A percentile compares a stretch with the other conserved stretches of the same genome.
These are phyloP conservation scores for Blastobotrys americana DNA, from an alignment of 805 yeast species.

Conservation along the genomic window DNA sequence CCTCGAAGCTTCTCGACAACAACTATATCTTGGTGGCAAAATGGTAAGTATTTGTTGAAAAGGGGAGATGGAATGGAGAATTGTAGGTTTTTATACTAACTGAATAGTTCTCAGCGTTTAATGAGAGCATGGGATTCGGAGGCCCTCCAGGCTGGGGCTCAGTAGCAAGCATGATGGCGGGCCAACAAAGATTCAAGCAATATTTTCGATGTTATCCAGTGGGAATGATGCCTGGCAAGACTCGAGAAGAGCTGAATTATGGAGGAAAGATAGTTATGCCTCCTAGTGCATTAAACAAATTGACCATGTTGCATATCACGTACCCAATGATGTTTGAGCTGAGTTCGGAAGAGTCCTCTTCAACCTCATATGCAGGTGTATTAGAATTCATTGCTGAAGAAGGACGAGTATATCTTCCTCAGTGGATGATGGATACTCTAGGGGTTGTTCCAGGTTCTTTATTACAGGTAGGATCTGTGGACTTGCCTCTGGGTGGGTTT, in stretches of 20 bases:
- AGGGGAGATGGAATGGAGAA: no score
- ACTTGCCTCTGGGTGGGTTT: constrained; percentile 77
- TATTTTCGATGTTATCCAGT: constrained; percentile 90
- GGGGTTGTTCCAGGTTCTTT: constrained; percentile 71
- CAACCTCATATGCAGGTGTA: constrained; percentile 83
- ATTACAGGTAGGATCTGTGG: constrained; percentile 60
- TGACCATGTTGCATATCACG: constrained; percentile 81
- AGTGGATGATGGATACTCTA: constrained; percentile 90
- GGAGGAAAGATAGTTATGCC: constrained; percentile 97
- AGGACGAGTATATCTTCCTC: constrained; percentile 90
- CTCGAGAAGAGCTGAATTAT: constrained; percentile 63
- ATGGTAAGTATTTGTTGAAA: no score
- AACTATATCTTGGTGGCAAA: no score
- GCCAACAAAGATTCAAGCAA: constrained; percentile 58
- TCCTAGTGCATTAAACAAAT: constrained; percentile 79
- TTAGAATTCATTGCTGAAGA: constrained; percentile 95
- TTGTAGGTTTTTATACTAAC: no score
- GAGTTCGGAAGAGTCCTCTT: constrained; percentile 52
- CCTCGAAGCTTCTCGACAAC: no score
- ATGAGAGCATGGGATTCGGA: constrained; percentile 2
- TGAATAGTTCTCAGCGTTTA: constrained; percentile 9
- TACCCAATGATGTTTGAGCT: constrained; percentile 94
- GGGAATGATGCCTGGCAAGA: constrained; percentile 75
- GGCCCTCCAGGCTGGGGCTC: constrained; percentile 1
- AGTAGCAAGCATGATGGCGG: constrained; percentile 1